A percentile compares a stretch with the other conserved stretches of the same genome.
These are phyloP conservation scores for Lepidium didymum DNA, from an alignment of 345 rosid species.

Conservation along the genomic window DNA sequence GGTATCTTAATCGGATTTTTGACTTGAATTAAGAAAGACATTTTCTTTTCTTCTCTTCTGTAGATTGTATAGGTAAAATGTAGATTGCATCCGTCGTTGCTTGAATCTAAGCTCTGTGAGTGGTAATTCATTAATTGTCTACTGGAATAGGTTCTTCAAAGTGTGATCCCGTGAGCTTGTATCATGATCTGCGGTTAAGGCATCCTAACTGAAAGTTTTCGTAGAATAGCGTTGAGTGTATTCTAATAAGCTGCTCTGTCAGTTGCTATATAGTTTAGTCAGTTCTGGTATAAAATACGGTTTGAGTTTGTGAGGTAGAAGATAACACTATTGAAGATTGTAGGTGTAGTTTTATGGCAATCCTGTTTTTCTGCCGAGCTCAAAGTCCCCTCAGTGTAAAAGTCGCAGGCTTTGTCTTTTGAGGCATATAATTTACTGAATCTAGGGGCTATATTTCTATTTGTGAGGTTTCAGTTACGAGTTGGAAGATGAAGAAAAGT, in stretches of 20 bases:
- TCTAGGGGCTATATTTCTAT: neutral
- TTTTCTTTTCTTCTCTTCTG: neutral
- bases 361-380: neutral
- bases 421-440: neutral
- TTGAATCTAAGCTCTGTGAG: neutral
- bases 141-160: neutral
- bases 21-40: neutral
- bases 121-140: neutral
- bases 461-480: neutral
- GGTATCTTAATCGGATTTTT: neutral
- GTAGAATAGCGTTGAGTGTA: neutral
- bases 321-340: neutral
- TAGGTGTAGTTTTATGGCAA: neutral
- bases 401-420: neutral
- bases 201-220: neutral
- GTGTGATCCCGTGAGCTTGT: neutral
- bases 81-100: neutral
- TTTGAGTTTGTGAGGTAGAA: neutral
- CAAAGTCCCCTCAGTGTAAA: neutral
- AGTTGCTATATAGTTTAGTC: neutral
- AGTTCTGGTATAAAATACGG: neutral
- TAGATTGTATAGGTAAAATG: neutral
- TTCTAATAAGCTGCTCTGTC: neutral
- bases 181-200: neutral
- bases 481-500: neutral